Evolutionary conservation across 352 stramenopile species (phyloP).

Genomic region (Globisporangium mamillatum): DNA sequence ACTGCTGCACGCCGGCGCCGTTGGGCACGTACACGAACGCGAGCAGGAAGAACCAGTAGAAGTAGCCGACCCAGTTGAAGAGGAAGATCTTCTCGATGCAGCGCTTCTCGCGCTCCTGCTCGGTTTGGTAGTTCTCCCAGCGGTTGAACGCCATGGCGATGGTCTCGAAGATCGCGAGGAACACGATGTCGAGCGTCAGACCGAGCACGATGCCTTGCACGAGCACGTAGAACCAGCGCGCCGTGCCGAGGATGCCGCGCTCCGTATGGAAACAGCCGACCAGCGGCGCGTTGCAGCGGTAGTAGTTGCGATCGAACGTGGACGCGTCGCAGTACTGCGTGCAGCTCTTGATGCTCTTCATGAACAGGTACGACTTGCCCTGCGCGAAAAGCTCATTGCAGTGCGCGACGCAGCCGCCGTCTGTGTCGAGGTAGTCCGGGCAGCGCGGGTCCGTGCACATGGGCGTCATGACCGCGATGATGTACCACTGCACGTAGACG

Average conservation of each 20-base stretch:
- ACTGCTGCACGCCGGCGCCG: constrained; percentile 38
- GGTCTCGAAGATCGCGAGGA: constrained; percentile 56
- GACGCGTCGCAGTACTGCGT: constrained; percentile 37
- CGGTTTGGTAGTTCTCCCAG: constrained; percentile 64
- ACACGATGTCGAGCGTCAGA: constrained; percentile 63
- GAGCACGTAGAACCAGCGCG: constrained; percentile 65
- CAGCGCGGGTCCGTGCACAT: constrained; percentile 60
- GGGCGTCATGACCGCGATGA: constrained; percentile 65
- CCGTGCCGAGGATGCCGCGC: constrained; percentile 50
- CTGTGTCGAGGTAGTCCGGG: constrained; percentile 31
- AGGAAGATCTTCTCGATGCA: constrained; percentile 64
- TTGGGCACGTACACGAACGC: constrained; percentile 66
- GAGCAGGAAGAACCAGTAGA: constrained; percentile 70
- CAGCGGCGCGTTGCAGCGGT: constrained; percentile 45
- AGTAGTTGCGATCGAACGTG: constrained; percentile 47
- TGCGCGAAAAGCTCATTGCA: constrained; percentile 48
- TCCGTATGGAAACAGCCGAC: constrained; percentile 54
- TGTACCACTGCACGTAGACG: constrained; percentile 69
- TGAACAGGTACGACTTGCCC: constrained; percentile 47
- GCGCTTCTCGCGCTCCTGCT: constrained; percentile 48
- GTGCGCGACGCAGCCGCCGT: constrained; percentile 35
- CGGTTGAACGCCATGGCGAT: constrained; percentile 51
- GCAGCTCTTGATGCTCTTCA: constrained; percentile 45
- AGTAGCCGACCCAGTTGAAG: constrained; percentile 75
- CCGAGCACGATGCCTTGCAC: constrained; percentile 59